Evolutionary conservation across 306 rosid genomes (phyloP).

Genomic region (Betula pendula): DNA sequence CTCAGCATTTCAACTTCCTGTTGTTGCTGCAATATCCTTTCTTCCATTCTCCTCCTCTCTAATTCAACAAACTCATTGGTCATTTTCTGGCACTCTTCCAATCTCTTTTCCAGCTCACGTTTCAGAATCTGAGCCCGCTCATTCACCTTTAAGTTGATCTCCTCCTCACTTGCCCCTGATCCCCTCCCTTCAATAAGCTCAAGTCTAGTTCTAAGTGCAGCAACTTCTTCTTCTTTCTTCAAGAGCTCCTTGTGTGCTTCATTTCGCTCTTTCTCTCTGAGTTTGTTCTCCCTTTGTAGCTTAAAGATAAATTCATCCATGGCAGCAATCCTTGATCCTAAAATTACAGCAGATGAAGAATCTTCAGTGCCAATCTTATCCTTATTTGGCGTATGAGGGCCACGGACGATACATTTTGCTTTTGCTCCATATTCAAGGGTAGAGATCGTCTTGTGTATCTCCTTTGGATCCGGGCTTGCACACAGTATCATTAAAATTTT

Average conservation of each 20-base stretch:
- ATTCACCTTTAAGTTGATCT: slow-evolving; percentile 73
- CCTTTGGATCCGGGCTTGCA: slow-evolving; percentile 97
- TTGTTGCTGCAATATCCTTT: slow-evolving; percentile 79
- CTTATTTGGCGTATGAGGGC: slow-evolving; percentile 76
- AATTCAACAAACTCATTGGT: slow-evolving; percentile 81
- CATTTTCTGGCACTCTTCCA: slow-evolving; percentile 90
- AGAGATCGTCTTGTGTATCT: slow-evolving; percentile 92
- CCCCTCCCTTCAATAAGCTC: slow-evolving; percentile 49
- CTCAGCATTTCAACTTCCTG: slow-evolving; percentile 87
- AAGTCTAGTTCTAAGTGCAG: slow-evolving; percentile 66
- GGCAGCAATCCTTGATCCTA: slow-evolving; percentile 90
- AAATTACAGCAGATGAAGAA: slow-evolving; percentile 76
- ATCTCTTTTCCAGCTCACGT: slow-evolving; percentile 77
- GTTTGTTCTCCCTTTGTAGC: slow-evolving; percentile 88
- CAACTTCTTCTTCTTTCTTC: slow-evolving; percentile 85
- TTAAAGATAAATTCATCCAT: slow-evolving; percentile 91
- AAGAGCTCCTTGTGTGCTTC: slow-evolving; percentile 76
- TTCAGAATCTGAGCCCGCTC: slow-evolving; percentile 63
- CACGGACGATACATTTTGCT: slow-evolving; percentile 96
- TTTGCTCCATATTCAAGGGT: slow-evolving; percentile 98
- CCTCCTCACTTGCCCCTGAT: slow-evolving; percentile 63
- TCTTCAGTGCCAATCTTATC: slow-evolving; percentile 60
- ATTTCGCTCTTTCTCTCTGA: slow-evolving; percentile 72
- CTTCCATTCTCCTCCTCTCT: slow-evolving; percentile 96
- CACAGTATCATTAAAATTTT: slow-evolving; percentile 90